Conservation (phyloP, 2,329 filamentous ascomycete genomes). For the Pochonia chlamydosporia region DNA sequence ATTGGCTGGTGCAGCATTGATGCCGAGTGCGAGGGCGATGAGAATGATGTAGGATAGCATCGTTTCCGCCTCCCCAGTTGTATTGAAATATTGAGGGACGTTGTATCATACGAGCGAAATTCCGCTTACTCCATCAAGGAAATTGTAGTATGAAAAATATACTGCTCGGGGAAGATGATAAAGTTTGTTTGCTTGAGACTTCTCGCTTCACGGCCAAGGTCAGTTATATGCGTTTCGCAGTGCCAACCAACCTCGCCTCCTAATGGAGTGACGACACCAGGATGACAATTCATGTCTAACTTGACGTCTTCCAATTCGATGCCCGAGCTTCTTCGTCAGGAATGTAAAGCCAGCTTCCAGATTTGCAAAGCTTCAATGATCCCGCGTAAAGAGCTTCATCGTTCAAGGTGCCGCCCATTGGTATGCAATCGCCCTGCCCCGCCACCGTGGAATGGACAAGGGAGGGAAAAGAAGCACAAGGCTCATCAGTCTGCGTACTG, state of each 20-base stretch:
- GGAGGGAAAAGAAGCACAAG: too few species aligned
- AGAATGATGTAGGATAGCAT: conserved; percentile 8
- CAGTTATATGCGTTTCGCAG: neutral
- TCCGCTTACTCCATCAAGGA: too few species aligned
- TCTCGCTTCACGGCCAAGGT: neutral
- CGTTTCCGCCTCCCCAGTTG: neutral
- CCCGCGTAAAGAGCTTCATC: conserved; percentile 1
- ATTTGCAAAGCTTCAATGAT: neutral
- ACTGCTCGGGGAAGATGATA: neutral
- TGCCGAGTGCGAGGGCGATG: conserved; percentile 3
- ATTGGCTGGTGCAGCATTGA: conserved; percentile 7
- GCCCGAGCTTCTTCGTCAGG: neutral
- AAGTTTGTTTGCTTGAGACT: neutral
- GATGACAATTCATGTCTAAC: neutral
- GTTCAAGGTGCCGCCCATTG: conserved; percentile 3
- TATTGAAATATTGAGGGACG: too few species aligned
- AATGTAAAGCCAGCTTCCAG: neutral
- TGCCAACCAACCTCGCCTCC: neutral
- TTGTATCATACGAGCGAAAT: too few species aligned
- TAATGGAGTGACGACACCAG: conserved; percentile 1
- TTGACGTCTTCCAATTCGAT: neutral
- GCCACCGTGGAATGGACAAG: conserved; percentile 4
- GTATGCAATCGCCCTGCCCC: conserved; percentile 4
- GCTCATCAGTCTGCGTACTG: too few species aligned
- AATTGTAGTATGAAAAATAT: too few species aligned